phyloP scores from a whole-genome alignment of 768 basidiomycete genomes.

The Pulveroboletus sp. region DNA sequence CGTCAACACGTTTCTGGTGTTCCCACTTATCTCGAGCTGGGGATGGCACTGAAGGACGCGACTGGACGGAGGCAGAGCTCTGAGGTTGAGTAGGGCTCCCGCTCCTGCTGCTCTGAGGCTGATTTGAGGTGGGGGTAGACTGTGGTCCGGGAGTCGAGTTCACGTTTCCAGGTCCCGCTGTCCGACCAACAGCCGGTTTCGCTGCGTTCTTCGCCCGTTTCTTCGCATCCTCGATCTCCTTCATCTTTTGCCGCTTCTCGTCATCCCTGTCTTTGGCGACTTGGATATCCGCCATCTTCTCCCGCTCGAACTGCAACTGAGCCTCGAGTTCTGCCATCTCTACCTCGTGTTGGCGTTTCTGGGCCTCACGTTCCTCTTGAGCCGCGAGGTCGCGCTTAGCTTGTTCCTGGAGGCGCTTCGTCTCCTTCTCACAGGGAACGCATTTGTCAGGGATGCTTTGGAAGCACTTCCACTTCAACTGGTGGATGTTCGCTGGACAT shows the following conservation, averaged over 20 bases:
- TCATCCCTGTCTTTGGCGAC: slow-evolving; percentile 10
- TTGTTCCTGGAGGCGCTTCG: slow-evolving; percentile 38
- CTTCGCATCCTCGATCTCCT: slow-evolving; percentile 10
- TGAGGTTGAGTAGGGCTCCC: neutral
- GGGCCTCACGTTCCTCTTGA: slow-evolving; percentile 43
- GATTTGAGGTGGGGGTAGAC: neutral
- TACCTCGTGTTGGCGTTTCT: slow-evolving; percentile 38
- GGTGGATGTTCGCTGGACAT: slow-evolving; percentile 46
- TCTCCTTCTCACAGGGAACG: slow-evolving; percentile 43
- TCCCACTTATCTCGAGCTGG: slow-evolving; percentile 49
- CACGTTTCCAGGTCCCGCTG: neutral
- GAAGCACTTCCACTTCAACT: slow-evolving; percentile 41
- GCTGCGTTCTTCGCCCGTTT: slow-evolving; percentile 5
- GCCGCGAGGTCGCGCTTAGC: slow-evolving; percentile 37
- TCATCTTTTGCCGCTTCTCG: slow-evolving; percentile 7
- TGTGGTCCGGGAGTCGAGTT: neutral
- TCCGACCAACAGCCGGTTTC: neutral
- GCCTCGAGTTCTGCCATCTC: slow-evolving; percentile 13
- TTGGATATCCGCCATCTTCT: slow-evolving; percentile 9
- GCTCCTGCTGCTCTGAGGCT: neutral
- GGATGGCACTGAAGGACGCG: slow-evolving; percentile 25
- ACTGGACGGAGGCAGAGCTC: neutral
- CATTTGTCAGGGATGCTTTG: slow-evolving; percentile 38
- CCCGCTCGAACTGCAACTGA: slow-evolving; percentile 6
- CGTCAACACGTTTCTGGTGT: slow-evolving; percentile 51